Base-by-base conservation (phyloP, 768 basidiomycete genomes). In the Podaxis carcinomalis region DNA sequence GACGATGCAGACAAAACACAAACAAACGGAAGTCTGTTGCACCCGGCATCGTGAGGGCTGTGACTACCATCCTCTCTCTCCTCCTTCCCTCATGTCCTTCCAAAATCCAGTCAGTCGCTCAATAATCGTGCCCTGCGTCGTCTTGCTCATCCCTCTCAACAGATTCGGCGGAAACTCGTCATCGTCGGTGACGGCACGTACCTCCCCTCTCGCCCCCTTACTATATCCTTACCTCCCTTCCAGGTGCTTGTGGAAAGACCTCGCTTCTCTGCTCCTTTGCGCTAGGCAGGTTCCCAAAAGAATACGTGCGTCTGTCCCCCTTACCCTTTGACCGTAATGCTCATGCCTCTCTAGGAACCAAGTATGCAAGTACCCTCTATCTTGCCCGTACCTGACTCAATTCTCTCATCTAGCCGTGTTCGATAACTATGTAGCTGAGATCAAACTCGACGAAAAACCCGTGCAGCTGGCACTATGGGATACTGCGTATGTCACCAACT, bases 361-460 rank as follows among this genome's bases (percentile, higher is more conserved):
- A 86, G 84, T 85, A 69, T 65, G 81, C 68, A 62, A 57, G 58
- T 40, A 56, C 63, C 65, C 66, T 51, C 60, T 65, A 49, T 54
- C 42, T 40, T 59, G 57, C 51, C 64, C 57, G 62, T 65, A 65
- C 54, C 61, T 35, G 63, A 51, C 64, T 58, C 57, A 36, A 64
- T 65, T 52, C 35, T 55, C 62, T 56, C 54, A 64, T 63, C 40
- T 73, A 95, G 95, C 95, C 66, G 90, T 98, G 54, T 98, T 98
- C 69, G 95, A 98, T 75, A 99, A 98, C 71, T 98, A 96, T 76
- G 96, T 98, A 65, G 96, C 97, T 51, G 97, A 99, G 80, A 98
- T 99, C 69, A 82, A 93, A 67, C 80, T 99, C 56, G 97, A 99
- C 74, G 95, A 95, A 66, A 98, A 98, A 75, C 93, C 95, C 39